A percentile compares a stretch with the other conserved stretches of the same genome.
Evolutionary conservation across 176 grass and related monocot genomes (phyloP).

Genomic region (Puya raimondii): DNA sequence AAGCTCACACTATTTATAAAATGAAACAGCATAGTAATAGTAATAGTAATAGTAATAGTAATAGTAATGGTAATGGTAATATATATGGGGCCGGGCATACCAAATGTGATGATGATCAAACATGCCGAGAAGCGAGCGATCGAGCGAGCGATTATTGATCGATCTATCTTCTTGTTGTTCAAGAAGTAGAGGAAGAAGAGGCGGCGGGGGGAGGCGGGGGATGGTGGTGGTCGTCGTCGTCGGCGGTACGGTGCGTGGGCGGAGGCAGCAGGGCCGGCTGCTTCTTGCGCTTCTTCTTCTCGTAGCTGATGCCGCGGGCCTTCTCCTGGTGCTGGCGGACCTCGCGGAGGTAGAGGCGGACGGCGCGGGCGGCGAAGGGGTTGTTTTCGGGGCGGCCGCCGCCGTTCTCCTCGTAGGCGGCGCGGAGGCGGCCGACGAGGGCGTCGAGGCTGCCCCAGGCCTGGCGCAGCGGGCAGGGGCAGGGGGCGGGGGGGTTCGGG

Average conservation of each 20-base stretch:
- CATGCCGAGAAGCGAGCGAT: too few relatives aligned
- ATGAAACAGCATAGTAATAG: too few relatives aligned
- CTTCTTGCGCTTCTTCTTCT: constrained; percentile 99
- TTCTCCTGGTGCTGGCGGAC: constrained; percentile 85
- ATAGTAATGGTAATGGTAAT: too few relatives aligned
- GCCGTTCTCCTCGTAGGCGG: constrained; percentile 87
- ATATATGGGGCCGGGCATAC: too few relatives aligned
- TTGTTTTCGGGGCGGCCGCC: constrained; percentile 65
- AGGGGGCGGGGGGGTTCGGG: constrained; percentile 65
- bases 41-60: too few relatives aligned
- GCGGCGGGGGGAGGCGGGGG: constrained; percentile 15
- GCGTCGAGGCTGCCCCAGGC: constrained; percentile 96
- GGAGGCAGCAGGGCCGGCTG: constrained; percentile 11
- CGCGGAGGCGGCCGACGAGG: constrained; percentile 73
- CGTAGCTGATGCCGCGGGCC: constrained; percentile 82
- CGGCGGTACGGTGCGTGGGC: constrained; percentile 21
- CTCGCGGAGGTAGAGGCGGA: constrained; percentile 88
- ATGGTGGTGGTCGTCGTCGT: constrained; percentile 5
- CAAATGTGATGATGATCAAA: too few relatives aligned
- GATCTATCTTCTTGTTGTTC: too few relatives aligned
- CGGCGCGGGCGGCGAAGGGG: constrained; percentile 72
- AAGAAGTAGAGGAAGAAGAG: constrained; percentile 1
- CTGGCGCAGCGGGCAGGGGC: constrained; percentile 81
- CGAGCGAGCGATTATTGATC: too few relatives aligned
- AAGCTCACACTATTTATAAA: too few relatives aligned